Evolutionary conservation across 108 stramenopile genomes (phyloP).

Genomic region (Schizochytrium sp.): DNA sequence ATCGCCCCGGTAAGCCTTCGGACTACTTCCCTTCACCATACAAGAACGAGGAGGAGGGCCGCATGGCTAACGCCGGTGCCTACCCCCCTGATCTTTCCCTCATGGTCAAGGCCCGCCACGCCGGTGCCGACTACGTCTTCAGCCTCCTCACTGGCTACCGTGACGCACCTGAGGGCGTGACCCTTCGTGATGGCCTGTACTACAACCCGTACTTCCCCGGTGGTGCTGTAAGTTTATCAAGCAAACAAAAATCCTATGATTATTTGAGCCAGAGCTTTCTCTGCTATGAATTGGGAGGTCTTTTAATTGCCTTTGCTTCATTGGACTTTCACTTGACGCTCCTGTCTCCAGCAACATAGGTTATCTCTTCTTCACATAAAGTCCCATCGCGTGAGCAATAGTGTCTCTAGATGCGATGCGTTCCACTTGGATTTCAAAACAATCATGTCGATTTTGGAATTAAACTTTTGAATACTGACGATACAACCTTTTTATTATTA

Average conservation of each 20-base stretch:
- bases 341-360: too few relatives aligned
- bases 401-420: too few relatives aligned
- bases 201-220: constrained; percentile 96
- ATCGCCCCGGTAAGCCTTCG: constrained; percentile 96
- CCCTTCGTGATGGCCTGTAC: constrained; percentile 92
- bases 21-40: constrained; percentile 93
- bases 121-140: constrained; percentile 95
- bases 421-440: too few relatives aligned
- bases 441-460: not conserved
- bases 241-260: too few relatives aligned
- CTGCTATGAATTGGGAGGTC: not conserved
- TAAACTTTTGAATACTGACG: not conserved
- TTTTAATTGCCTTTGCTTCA: not conserved
- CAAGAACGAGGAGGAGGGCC: constrained; percentile 92
- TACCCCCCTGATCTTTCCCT: constrained; percentile 96
- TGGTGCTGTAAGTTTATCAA: constrained; percentile 75
- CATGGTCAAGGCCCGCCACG: constrained; percentile 98
- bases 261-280: too few relatives aligned
- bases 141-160: constrained; percentile 94
- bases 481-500: not conserved
- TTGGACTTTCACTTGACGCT: not conserved
- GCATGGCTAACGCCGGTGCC: constrained; percentile 96
- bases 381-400: too few relatives aligned
- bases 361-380: too few relatives aligned
- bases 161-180: constrained; percentile 94